Conservation (phyloP, 2,329 filamentous ascomycete species). For the Phyllosticta citriasiana region DNA sequence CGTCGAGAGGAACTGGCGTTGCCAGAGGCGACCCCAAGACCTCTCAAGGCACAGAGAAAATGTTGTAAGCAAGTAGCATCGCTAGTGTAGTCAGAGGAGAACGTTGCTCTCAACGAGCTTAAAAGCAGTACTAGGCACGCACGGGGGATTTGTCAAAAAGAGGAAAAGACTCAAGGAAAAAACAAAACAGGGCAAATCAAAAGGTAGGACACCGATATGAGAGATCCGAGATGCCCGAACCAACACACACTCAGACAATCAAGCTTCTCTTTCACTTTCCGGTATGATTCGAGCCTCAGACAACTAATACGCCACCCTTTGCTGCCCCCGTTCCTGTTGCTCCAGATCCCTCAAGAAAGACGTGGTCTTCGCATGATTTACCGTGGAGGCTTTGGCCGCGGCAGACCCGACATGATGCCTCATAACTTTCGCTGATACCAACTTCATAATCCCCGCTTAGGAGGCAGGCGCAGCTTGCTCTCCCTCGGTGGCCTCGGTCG, state of each 20-base stretch:
- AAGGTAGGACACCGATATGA: slow-evolving; percentile 3
- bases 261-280: slow-evolving; percentile 10
- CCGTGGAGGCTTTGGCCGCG: slow-evolving; percentile 6
- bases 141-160: slow-evolving; percentile 3
- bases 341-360: slow-evolving; percentile 9
- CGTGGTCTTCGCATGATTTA: slow-evolving; percentile 6
- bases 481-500: slow-evolving; percentile 30
- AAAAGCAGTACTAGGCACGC: background rate
- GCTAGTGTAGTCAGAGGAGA: slow-evolving; percentile 10
- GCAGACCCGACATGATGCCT: slow-evolving; percentile 7
- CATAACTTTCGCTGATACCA: background rate
- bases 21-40: background rate
- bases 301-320: slow-evolving; percentile 10
- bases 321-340: slow-evolving; percentile 8
- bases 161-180: slow-evolving; percentile 7
- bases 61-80: background rate
- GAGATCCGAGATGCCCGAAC: slow-evolving; percentile 8
- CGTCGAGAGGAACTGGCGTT: background rate
- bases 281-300: slow-evolving; percentile 11
- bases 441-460: background rate
- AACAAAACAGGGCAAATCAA: slow-evolving; percentile 10
- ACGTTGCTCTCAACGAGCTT: background rate
- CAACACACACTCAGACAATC: background rate
- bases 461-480: slow-evolving; percentile 7
- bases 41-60: background rate